Base-by-base conservation (phyloP, 805 yeast genomes). In the Saturnispora gosingensis region DNA sequence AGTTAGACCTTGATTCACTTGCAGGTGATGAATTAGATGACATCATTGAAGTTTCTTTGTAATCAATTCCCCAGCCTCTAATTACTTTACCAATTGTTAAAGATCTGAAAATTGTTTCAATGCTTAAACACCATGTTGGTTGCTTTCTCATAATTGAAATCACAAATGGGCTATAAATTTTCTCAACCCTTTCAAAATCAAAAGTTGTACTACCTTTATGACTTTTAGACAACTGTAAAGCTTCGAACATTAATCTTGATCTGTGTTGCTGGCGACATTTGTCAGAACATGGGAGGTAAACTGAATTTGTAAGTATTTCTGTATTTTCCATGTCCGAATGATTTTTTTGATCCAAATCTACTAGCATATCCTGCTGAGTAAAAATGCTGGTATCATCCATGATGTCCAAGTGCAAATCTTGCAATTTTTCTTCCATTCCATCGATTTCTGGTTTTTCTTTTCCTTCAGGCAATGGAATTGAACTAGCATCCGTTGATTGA, bases 201-300 rank as follows among this genome's bases (percentile, higher is more conserved):
- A 64, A 51, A 9, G 63, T 50, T 7, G 56, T 47, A n/a, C 58
- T 62, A 7, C 55, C 43, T 18, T 58, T 58, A 27, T 55, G 38
- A 3, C 46, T 53, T 11, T 38, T 46, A 11, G 52, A 56, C 22
- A 60, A 22, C 10, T 68, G 68, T 50, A 89, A 78, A 0, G 95
- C 95, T 25, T 74, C 77, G 50, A 81, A 77, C 46, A 90, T 67
- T 55, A 75, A 73, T 43, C 71, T 72, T 55, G 84, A 85, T 50
- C 96, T 72, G 57, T 77, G 73, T 20, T 73, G 71, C 48, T 75
- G 66, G 11, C 72, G 80, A 69, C 97, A 89, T 25, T 77, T 79
- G 9, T 81, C 84, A 61, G 83, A 85, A 71, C 97, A 89, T 22
- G 72, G 74, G 25, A 67, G 67, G 13, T 58, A 63, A 36, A 18